phyloP scores from a whole-genome alignment of 495 filamentous ascomycete genomes.

The Pyronema domesticum region DNA sequence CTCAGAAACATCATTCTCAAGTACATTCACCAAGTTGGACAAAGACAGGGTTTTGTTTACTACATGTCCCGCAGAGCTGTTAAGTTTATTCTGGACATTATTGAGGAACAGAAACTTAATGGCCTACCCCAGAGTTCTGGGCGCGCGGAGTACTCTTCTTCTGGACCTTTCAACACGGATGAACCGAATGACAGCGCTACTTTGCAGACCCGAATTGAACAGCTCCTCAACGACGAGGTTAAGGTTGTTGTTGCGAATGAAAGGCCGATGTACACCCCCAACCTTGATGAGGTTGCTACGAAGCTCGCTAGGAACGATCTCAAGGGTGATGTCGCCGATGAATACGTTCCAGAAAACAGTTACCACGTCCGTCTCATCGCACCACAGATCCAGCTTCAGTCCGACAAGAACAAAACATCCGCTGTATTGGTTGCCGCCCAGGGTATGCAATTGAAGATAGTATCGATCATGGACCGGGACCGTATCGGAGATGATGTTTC shows the following conservation, averaged over 20 bases:
- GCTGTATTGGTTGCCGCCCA: constrained; percentile 87
- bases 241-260: constrained; percentile 66
- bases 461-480: constrained; percentile 95
- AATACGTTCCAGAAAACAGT: constrained; percentile 82
- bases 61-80: constrained; percentile 90
- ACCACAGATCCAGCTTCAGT: constrained; percentile 92
- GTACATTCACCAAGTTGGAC: constrained; percentile 93
- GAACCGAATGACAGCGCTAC: constrained; percentile 35
- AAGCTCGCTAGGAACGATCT: constrained; percentile 37
- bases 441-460: constrained; percentile 88
- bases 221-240: constrained; percentile 69
- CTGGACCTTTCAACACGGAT: constrained; percentile 28
- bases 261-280: constrained; percentile 9
- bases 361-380: constrained; percentile 91
- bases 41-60: constrained; percentile 89
- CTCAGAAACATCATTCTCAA: constrained; percentile 88
- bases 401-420: constrained; percentile 88
- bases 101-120: constrained; percentile 70
- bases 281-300: constrained; percentile 23
- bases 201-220: constrained; percentile 51
- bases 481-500: constrained; percentile 82
- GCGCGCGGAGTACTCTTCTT: constrained; percentile 13
- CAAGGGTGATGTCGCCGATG: constrained; percentile 60
- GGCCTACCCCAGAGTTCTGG: constrained; percentile 25
- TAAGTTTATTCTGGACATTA: constrained; percentile 94